phyloP scores from a whole-genome alignment of 352 stramenopile genomes.

The Phytophthora ramorum region DNA sequence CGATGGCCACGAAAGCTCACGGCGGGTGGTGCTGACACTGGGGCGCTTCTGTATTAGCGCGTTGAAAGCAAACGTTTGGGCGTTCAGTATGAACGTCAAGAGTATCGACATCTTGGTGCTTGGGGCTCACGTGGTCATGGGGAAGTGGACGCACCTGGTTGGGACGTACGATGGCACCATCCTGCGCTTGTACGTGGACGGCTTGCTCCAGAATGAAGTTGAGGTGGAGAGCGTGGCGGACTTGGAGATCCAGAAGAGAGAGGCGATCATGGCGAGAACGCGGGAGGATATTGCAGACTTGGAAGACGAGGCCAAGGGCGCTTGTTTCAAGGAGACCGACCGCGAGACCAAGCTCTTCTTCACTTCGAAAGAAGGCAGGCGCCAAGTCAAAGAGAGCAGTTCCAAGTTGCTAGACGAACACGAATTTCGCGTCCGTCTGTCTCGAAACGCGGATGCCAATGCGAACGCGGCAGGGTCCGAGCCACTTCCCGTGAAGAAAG shows the following conservation, averaged over 20 bases:
- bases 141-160: conserved; percentile 89
- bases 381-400: conserved; percentile 62
- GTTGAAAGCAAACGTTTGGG: conserved; percentile 79
- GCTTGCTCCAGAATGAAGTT: conserved; percentile 71
- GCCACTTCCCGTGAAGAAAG: conserved; percentile 49
- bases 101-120: conserved; percentile 80
- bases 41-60: conserved; percentile 80
- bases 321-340: conserved; percentile 82
- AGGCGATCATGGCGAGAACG: conserved; percentile 74
- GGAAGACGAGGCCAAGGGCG: conserved; percentile 76
- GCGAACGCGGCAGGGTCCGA: conserved; percentile 7
- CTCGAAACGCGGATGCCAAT: conserved; percentile 35
- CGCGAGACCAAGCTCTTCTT: conserved; percentile 70
- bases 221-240: conserved; percentile 80
- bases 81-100: conserved; percentile 80
- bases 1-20: conserved; percentile 72
- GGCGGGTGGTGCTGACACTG: conserved; percentile 71
- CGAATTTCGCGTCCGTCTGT: conserved; percentile 82
- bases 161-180: conserved; percentile 91
- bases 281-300: conserved; percentile 77
- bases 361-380: conserved; percentile 73
- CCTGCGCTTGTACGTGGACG: conserved; percentile 84
- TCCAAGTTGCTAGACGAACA: conserved; percentile 85
- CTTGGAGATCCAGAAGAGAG: conserved; percentile 65
- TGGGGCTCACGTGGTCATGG: conserved; percentile 55